Conservation (phyloP, 2,329 filamentous ascomycete species). For the Neoarthrinium moseri region DNA sequence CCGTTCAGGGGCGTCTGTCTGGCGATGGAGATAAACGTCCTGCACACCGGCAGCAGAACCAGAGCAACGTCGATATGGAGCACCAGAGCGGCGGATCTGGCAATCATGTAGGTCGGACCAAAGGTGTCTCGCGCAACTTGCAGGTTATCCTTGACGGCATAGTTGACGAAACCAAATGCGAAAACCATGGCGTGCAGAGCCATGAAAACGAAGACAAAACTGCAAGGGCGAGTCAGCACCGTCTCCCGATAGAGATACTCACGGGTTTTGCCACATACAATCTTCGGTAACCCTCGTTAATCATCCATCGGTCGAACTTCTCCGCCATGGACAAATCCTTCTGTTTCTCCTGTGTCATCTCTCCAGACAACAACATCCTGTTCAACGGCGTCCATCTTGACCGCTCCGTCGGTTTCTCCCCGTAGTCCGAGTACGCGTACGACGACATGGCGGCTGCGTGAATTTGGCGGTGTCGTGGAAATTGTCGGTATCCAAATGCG, state of each 20-base stretch:
- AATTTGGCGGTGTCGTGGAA: background rate
- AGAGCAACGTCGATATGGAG: conserved; percentile 81
- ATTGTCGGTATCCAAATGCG: conserved; percentile 10
- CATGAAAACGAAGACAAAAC: conserved; percentile 76
- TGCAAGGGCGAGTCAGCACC: conserved; percentile 31
- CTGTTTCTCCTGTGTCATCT: conserved; percentile 74
- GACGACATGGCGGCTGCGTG: conserved; percentile 31
- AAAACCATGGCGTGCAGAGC: conserved; percentile 75
- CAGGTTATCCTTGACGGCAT: conserved; percentile 74
- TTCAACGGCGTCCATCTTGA: conserved; percentile 81
- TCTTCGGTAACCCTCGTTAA: conserved; percentile 81
- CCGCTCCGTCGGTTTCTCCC: conserved; percentile 60
- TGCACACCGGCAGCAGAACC: conserved; percentile 78
- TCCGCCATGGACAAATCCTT: conserved; percentile 67
- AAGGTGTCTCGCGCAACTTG: conserved; percentile 65
- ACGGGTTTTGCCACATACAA: conserved; percentile 56
- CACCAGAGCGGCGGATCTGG: conserved; percentile 71
- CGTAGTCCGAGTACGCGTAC: conserved; percentile 29
- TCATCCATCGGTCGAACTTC: conserved; percentile 83
- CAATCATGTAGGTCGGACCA: conserved; percentile 74
- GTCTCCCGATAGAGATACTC: conserved; percentile 7
- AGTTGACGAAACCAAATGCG: conserved; percentile 77
- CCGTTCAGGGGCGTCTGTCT: conserved; percentile 81
- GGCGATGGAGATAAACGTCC: conserved; percentile 78
- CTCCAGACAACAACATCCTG: conserved; percentile 78